Evolutionary conservation across 164 flowering plant genomes (phyloP).

Genomic region (Nymphaea thermarum): DNA sequence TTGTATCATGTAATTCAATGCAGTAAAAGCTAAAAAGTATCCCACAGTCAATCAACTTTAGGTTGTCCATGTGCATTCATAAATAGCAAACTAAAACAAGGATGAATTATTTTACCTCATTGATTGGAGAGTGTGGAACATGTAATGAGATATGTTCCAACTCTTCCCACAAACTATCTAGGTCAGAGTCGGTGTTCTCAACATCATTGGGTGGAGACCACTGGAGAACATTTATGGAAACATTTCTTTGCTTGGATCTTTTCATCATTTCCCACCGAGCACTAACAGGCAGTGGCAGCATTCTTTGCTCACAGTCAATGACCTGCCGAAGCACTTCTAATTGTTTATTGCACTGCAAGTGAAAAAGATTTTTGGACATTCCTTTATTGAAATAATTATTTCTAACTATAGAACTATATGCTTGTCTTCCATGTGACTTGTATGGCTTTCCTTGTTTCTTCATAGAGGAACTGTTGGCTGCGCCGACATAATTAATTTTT

Average conservation of each 20-base stretch:
- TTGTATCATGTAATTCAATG: too few relatives aligned
- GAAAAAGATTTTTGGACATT: not conserved
- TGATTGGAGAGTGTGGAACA: not conserved
- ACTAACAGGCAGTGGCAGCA: not conserved
- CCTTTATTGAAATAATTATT: not conserved
- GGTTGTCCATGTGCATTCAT: not conserved
- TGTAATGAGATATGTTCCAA: constrained; percentile 28
- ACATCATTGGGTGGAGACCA: not conserved
- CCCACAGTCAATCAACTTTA: too few relatives aligned
- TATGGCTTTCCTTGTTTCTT: not conserved
- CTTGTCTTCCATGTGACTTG: not conserved
- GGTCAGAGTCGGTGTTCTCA: constrained; percentile 23
- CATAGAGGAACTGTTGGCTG: not conserved
- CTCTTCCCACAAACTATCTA: constrained; percentile 70
- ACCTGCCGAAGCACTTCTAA: not conserved
- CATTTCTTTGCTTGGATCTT: not conserved
- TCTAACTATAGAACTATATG: not conserved
- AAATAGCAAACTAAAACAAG: not conserved
- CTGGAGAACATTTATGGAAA: not conserved
- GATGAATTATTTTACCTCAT: not conserved
- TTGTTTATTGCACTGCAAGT: not conserved
- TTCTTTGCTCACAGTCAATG: not conserved
- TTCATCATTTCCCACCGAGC: not conserved
- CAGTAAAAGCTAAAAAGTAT: too few relatives aligned
- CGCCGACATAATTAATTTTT: not conserved